phyloP scores from a whole-genome alignment of 2,329 filamentous ascomycete genomes.

The Trematosphaeria pertusa region DNA sequence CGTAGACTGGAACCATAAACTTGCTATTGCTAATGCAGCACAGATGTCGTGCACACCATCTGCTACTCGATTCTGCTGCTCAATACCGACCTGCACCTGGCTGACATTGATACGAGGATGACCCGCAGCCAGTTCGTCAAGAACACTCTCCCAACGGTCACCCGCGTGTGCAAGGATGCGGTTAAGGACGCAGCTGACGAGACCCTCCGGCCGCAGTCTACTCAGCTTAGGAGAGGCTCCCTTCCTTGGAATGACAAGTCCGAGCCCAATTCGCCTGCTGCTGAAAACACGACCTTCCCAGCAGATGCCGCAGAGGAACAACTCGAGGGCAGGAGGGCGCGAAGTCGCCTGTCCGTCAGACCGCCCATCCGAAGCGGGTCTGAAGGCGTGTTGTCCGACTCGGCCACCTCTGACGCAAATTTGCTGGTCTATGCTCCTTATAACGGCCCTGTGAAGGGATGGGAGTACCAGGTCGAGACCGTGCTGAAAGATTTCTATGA shows the following conservation, averaged over 20 bases:
- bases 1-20: constrained; percentile 41
- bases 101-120: constrained; percentile 97
- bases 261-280: constrained; percentile 42
- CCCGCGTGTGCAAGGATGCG: constrained; percentile 74
- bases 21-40: constrained; percentile 36
- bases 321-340: constrained; percentile 43
- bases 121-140: constrained; percentile 92
- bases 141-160: constrained; percentile 92
- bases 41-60: constrained; percentile 95
- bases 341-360: constrained; percentile 53
- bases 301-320: constrained; percentile 40
- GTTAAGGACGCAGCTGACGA: constrained; percentile 52
- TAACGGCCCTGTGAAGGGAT: constrained; percentile 75
- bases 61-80: constrained; percentile 94
- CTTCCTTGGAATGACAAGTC: constrained; percentile 46
- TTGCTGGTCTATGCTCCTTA: constrained; percentile 81
- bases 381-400: constrained; percentile 45
- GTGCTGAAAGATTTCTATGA: constrained; percentile 91
- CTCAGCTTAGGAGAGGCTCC: constrained; percentile 41
- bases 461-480: constrained; percentile 89
- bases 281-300: constrained; percentile 34
- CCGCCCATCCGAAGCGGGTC: constrained; percentile 47
- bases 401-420: constrained; percentile 63
- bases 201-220: constrained; percentile 43
- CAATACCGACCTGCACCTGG: constrained; percentile 94